Conservation (phyloP, 2,329 filamentous ascomycete genomes). For the Botrytis squamosa region DNA sequence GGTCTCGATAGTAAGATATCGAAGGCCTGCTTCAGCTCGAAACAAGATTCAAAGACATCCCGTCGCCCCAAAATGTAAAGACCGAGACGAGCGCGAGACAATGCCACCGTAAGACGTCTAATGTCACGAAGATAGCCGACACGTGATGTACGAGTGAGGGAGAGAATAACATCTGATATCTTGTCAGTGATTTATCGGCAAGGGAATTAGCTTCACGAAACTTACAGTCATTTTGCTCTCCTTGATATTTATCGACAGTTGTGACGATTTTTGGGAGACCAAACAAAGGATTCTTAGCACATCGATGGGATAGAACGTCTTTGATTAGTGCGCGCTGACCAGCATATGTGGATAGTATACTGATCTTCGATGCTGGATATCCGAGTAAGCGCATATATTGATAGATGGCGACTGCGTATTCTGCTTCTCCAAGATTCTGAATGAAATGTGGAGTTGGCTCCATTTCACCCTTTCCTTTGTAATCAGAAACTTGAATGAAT, state of each 20-base stretch:
- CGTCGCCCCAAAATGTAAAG: slow-evolving; percentile 89
- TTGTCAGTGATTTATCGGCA: slow-evolving; percentile 24
- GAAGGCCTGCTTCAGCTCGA: slow-evolving; percentile 85
- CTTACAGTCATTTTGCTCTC: slow-evolving; percentile 98
- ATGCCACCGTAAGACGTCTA: slow-evolving; percentile 86
- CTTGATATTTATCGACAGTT: slow-evolving; percentile 98
- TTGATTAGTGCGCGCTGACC: slow-evolving; percentile 85
- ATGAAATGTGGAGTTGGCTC: slow-evolving; percentile 94
- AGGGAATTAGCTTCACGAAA: slow-evolving; percentile 33
- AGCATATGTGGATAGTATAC: slow-evolving; percentile 89
- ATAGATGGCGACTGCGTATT: slow-evolving; percentile 92
- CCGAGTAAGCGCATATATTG: slow-evolving; percentile 97
- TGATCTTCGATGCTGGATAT: slow-evolving; percentile 73
- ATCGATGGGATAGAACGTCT: slow-evolving; percentile 82
- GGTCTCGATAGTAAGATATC: slow-evolving; percentile 72
- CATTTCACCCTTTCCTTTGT: slow-evolving; percentile 83
- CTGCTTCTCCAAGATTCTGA: slow-evolving; percentile 93
- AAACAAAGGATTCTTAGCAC: slow-evolving; percentile 79
- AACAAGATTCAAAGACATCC: slow-evolving; percentile 83
- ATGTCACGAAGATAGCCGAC: slow-evolving; percentile 94
- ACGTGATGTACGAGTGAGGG: slow-evolving; percentile 81
- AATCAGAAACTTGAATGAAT: slow-evolving; percentile 93
- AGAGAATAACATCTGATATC: slow-evolving; percentile 79
- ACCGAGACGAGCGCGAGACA: slow-evolving; percentile 87
- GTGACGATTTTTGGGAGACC: slow-evolving; percentile 86